A percentile compares a stretch with the other conserved stretches of the same genome.
Conservation (phyloP, 768 basidiomycete species). For the Suillus sp. region DNA sequence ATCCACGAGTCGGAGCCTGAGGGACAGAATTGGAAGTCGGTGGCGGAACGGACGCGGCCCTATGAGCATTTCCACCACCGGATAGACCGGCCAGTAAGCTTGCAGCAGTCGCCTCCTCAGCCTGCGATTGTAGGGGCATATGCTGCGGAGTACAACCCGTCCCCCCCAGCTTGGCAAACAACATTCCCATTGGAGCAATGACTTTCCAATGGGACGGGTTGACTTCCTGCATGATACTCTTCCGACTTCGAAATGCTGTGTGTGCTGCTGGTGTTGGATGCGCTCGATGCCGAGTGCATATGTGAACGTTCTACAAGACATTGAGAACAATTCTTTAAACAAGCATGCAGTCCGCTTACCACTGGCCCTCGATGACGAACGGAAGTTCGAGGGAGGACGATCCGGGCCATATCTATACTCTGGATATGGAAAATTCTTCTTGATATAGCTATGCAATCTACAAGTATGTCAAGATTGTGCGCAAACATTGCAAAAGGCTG, state of each 20-base stretch:
- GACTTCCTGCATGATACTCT: conserved; percentile 26
- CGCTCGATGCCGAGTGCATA: conserved; percentile 33
- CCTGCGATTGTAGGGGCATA: conserved; percentile 13
- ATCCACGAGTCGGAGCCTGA: conserved; percentile 51
- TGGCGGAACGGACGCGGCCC: conserved; percentile 31
- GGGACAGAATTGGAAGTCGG: conserved; percentile 30
- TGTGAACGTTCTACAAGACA: conserved; percentile 26
- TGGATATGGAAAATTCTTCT: conserved; percentile 68
- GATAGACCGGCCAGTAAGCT: conserved; percentile 48
- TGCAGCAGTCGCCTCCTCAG: conserved; percentile 38
- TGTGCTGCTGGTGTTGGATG: conserved; percentile 37
- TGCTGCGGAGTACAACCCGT: conserved; percentile 13
- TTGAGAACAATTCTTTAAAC: conserved; percentile 13
- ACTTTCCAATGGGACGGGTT: conserved; percentile 15
- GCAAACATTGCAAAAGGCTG: too few species aligned
- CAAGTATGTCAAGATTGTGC: conserved; percentile 5
- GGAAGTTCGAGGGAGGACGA: conserved; percentile 58
- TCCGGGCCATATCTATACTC: conserved; percentile 70
- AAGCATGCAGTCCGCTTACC: conserved; percentile 17
- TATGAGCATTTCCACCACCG: conserved; percentile 18
- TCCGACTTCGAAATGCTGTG: conserved; percentile 37
- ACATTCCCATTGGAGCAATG: conserved; percentile 20
- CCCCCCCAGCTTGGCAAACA: conserved; percentile 43
- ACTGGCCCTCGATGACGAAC: conserved; percentile 33
- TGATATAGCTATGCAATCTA: conserved; percentile 69